Conservation (phyloP, 139 green algal genomes). For the Chlorella sp. region DNA sequence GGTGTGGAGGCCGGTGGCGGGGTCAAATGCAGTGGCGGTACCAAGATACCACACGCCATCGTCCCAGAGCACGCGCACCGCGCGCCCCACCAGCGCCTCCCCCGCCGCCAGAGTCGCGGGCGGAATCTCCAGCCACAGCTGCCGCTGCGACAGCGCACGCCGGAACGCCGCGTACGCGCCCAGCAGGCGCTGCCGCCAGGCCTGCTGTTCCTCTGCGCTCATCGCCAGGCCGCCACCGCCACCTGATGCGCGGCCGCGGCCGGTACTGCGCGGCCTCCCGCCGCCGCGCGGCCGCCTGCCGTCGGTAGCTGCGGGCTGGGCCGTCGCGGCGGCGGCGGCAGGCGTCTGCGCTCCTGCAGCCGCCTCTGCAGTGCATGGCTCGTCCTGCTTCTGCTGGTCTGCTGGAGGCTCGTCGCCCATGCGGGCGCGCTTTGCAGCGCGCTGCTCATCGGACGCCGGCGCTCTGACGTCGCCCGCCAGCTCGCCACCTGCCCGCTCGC, state of each 20-base stretch:
- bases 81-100: slow-evolving; percentile 45
- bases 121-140: slow-evolving; percentile 45
- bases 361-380: no score
- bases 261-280: not conserved
- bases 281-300: not conserved
- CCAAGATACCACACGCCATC: slow-evolving; percentile 75
- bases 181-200: not conserved
- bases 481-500: no score
- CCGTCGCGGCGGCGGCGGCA: not conserved
- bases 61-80: slow-evolving; percentile 63
- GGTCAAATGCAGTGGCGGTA: slow-evolving; percentile 31
- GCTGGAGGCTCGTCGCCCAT: no score
- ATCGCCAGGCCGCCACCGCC: not conserved
- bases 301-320: not conserved
- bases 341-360: no score
- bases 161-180: not conserved
- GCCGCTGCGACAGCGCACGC: not conserved
- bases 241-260: not conserved
- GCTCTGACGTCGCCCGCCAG: no score
- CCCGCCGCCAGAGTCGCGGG: slow-evolving; percentile 33
- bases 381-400: no score
- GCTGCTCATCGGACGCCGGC: no score
- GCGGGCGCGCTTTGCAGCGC: no score
- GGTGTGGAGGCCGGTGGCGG: slow-evolving; percentile 48
- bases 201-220: no score